Base-by-base conservation (phyloP, 371 early-diverging fungal genomes). In the Thermomucor indicae-seudaticae region DNA sequence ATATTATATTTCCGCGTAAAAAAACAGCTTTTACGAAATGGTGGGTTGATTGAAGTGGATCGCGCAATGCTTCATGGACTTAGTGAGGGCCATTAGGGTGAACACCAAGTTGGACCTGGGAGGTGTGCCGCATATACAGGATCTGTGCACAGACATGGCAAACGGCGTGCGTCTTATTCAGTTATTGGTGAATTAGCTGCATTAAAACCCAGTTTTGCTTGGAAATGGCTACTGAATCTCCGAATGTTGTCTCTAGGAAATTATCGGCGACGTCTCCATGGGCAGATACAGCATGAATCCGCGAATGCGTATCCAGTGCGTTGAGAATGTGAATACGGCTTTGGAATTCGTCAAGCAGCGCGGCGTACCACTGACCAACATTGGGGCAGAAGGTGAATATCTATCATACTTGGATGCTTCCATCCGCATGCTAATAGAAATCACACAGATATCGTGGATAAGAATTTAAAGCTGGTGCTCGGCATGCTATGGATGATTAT, bases 401-500 rank as follows among this genome's bases (percentile, higher is more conserved):
- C 10, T 10, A n/a, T 32, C 10, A 17, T 2, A 1, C 6, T 20
- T n/a, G 31, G 7, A 32, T 38, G 23, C 7, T 20, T 17, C n/a
- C 14, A 19, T 37, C 1, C 47, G 16, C 23, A 23, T 22, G 16
- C 3, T 29, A 14, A 47, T 22, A 10, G 17, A 47, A 17, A 31
- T 16, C 27, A 11, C 0, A 35, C 51, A 84, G 99, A 99, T 81
- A 95, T 99, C 53, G 94, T 95, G 19, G 97, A 97, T 63, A 78
- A 82, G 12, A 98, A 98, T 72, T 61, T 78, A 24, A 99, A 99
- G 75, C 78, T 99, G 52, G 90, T 95, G 30, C 78, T 99, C 24
- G 99, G 99, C 6, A 80, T 99, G 80, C 86, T 98, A 42, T 99
- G 99, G 99, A 94, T 89, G 8, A 86, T 99, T 57, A 99, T 99